Evolutionary conservation across 2,329 filamentous ascomycete genomes (phyloP), one percentile per base, ranked within the genome.

Genomic region (Aspergillus floridensis): DNA sequence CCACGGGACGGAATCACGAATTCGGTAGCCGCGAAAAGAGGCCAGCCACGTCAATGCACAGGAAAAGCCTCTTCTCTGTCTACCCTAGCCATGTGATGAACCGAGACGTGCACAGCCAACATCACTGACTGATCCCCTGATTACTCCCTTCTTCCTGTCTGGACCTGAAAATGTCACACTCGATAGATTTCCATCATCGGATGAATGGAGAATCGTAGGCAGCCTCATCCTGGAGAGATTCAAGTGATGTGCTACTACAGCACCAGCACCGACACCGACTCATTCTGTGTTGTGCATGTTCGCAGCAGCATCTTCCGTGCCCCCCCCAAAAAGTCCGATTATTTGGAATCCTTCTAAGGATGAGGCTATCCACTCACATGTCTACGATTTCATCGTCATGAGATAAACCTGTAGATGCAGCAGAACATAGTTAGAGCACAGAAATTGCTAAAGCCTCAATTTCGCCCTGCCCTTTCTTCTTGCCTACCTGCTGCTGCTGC

Each of bases 11-110:
- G 58, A 38, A 61, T 56, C 56, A 53, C 32, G 38, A 51, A 55
- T 35, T 54, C 44, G 21, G 26, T 48, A 12, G 49, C 51, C 53
- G 58, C 58, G 59, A 65, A 63, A 57, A 58, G 56, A 65, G 59
- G 57, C 51, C 57, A 63, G 63, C 61, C 63, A 65, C 63, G 63
- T 65, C 63, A 61, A 60, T 62, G 26, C 46, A 21, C 38, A 29
- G 26, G 26, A 29, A 29, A 29, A 29, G 26, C 26, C 26, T 29
- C 32, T 35, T 35, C 32, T 16, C 32, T 4, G 8, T 35, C 12
- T 12, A 16, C 6, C 38, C 24, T 32, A 56, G 38, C 63, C 63
- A 63, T 63, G 63, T 65, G 63, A 65, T 58, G 41, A 47, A 38
- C 41, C 48, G 41, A 35, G 56, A 31, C 46, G 35, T 41, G 38